phyloP scores from a whole-genome alignment of 495 filamentous ascomycete species.

The Penicillium herquei region DNA sequence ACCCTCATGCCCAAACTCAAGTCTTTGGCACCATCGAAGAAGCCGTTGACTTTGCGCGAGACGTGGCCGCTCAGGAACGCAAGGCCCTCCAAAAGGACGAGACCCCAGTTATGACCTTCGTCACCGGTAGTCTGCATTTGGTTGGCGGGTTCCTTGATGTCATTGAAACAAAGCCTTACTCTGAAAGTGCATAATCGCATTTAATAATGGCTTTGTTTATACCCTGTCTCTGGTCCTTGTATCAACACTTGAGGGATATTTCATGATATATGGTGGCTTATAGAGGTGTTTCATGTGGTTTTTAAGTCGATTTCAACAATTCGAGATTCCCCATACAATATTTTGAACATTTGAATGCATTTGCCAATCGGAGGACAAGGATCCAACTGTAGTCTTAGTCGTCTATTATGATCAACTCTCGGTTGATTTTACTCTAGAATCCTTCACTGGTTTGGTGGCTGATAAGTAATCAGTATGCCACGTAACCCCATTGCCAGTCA shows the following conservation, averaged over 20 bases:
- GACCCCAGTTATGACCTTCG: slow-evolving; percentile 49
- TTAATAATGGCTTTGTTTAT: neutral
- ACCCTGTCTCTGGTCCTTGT: slow-evolving; percentile 20
- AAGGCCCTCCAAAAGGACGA: slow-evolving; percentile 31
- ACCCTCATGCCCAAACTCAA: slow-evolving; percentile 56
- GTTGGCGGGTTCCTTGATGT: slow-evolving; percentile 79
- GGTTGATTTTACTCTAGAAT: neutral
- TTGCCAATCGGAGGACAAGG: neutral
- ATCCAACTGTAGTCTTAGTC: neutral
- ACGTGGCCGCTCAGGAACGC: slow-evolving; percentile 42
- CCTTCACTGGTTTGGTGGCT: neutral
- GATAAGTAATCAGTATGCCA: neutral
- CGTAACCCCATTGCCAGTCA: neutral
- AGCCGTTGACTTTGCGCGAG: slow-evolving; percentile 67
- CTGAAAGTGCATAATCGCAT: slow-evolving; percentile 19
- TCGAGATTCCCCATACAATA: slow-evolving; percentile 14
- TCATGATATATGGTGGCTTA: slow-evolving; percentile 14
- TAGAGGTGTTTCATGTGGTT: slow-evolving; percentile 20
- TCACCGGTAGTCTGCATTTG: slow-evolving; percentile 88
- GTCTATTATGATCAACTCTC: neutral
- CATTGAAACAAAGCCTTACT: slow-evolving; percentile 57
- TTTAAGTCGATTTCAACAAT: slow-evolving; percentile 29
- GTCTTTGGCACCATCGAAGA: slow-evolving; percentile 83
- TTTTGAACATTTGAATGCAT: neutral
- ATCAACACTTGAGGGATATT: slow-evolving; percentile 29